Base-by-base conservation (phyloP, 768 basidiomycete genomes). In the Paxillus ammoniavirescens region DNA sequence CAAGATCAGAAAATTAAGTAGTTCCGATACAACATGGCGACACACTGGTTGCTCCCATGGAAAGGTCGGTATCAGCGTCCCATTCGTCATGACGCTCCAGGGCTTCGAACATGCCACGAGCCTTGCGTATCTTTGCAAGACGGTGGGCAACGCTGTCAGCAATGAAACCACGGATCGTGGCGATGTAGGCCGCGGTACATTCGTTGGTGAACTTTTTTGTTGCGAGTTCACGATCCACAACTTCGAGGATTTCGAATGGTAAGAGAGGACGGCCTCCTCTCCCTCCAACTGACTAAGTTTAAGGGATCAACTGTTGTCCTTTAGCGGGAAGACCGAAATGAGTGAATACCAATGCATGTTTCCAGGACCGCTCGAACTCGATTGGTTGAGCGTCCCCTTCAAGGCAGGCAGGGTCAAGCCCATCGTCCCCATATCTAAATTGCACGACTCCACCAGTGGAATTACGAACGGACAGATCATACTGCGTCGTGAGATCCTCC, bases 361-460 rank as follows among this genome's bases (percentile, higher is more conserved):
- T 82, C 87, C 95, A 91, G 26, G 91, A 87, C 47, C 97, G 81
- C 44, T 83, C 79, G 56, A 93, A 89, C 59, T 97, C 95, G 52
- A 98, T 82, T 2, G 97, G 97, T 59, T 91, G 89, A 8, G 91
- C 91, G 61, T 98, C 97, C 36, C 94, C 95, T 72, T 98, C 97
- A 28, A 98, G 78, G 63, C 91, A 93, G 43, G 93, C 95, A 1
- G 97, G 97, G 69, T 99, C 97, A 33, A 99, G 78, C 47, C 93
- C 95, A 66, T 99, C 97, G 63, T 97, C 95, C 31, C 97, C 97
- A 61, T 97, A 99, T 30, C 80, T 79, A 74, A 99, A 99, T 65
- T 99, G 97, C 4, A 99, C 95, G 14, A 99, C 83, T 43, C 93
- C 95, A 4, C 97, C 97, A 0, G 82, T 83, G 2, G 94, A 95